Base-by-base conservation (phyloP, 805 yeast genomes). In the Ogataea paraovalis region DNA sequence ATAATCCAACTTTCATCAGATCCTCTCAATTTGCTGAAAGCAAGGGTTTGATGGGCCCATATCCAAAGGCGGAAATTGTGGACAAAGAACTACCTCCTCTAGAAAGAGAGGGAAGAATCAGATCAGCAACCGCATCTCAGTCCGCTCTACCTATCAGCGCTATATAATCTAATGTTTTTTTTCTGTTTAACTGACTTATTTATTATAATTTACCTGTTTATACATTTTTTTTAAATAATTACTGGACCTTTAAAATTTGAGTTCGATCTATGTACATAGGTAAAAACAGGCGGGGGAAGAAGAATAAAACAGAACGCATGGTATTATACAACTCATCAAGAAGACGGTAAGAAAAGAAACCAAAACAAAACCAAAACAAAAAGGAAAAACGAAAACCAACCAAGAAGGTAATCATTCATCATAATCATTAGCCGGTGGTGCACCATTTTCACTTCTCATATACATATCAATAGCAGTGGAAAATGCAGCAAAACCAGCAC, bases 401-500 rank as follows among this genome's bases (percentile, higher is more conserved):
- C 39, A 38, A 21, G 8, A 25, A 10, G 6, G 10, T 7, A 25
- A 25, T 64, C 57, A 78, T 39, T 75, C 76, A 60, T 90, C 95
- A 28, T 90, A 94, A 69, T 94, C 98, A 61, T 87, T 84, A 41
- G 74, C 63, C 18, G 98, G 97, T 21, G 98, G 97, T 42, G 78
- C 78, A 3, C 83, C 82, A 62, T 83, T 77, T 56, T 90, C 97
- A 57, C 87, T 81, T 57, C 91, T 79, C 85, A 91, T 76, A 59
- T 91, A 91, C 55, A 86, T 64, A 63, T 91, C 97, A 49, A 91
- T 80, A 6, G 96, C 96, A 3, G 89, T 83, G 47, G 96, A 85
- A 66, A 94, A 94, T 7, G 94, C 96, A 2, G 98, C 97, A 71
- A 94, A 94, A 8, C 97, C 99, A 23, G 95, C 97, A 74, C 98